phyloP scores from a whole-genome alignment of 208 protist species.

The Kentomonas sorsogonicus region DNA sequence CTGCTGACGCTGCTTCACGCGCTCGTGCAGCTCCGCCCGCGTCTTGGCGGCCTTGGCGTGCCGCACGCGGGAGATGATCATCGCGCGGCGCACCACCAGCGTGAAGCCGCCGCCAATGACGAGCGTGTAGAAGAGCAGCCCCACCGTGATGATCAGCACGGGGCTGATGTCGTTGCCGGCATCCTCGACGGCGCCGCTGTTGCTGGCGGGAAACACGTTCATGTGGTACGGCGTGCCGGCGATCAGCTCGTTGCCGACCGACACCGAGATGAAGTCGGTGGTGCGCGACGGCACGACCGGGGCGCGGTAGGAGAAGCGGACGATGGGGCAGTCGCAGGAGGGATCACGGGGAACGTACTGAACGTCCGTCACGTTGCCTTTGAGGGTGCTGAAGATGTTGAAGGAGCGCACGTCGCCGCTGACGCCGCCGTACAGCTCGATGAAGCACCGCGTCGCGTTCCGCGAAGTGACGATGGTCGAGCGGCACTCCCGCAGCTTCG shows the following conservation, averaged over 20 bases:
- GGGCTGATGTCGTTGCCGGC: slow-evolving; percentile 11
- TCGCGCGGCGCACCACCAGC: slow-evolving; percentile 24
- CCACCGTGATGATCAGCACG: slow-evolving; percentile 25
- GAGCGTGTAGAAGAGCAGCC: slow-evolving; percentile 38
- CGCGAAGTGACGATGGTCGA: slow-evolving; percentile 21
- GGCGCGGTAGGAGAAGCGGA: slow-evolving; percentile 42
- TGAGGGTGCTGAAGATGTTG: slow-evolving; percentile 22
- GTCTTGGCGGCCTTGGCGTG: slow-evolving; percentile 19
- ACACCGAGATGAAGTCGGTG: slow-evolving; percentile 37
- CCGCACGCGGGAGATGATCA: slow-evolving; percentile 26
- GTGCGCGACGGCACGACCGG: slow-evolving; percentile 18
- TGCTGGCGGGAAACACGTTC: slow-evolving; percentile 26
- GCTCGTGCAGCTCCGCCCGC: slow-evolving; percentile 8
- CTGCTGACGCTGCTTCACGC: background rate
- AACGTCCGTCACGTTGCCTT: slow-evolving; percentile 21
- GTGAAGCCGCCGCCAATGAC: slow-evolving; percentile 25
- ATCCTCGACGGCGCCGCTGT: slow-evolving; percentile 2
- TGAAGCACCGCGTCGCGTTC: slow-evolving; percentile 36
- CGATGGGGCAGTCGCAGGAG: slow-evolving; percentile 16
- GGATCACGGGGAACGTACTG: slow-evolving; percentile 32
- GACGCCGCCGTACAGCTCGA: slow-evolving; percentile 35
- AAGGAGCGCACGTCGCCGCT: slow-evolving; percentile 39
- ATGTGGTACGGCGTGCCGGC: slow-evolving; percentile 27
- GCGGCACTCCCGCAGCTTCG: slow-evolving; percentile 35
- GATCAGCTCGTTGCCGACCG: slow-evolving; percentile 17